These are phyloP conservation scores for Paramecium biaurelia DNA, from an alignment of 73 alveolate species.

Conservation along the genomic window DNA sequence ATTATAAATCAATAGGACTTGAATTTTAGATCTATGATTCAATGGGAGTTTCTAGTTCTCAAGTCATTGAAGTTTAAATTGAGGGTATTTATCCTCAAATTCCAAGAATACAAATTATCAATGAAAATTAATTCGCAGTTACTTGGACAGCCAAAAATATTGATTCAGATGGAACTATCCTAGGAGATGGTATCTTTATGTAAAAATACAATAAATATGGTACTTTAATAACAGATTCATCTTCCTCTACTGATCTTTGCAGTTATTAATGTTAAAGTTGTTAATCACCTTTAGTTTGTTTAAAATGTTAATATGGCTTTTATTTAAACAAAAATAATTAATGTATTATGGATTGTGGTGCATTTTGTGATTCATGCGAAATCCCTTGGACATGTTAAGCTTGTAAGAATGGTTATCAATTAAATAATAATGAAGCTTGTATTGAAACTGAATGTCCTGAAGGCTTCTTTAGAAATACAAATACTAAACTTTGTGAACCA, in stretches of 20 bases:
- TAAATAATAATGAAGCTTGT: not conserved
- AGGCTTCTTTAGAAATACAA: not conserved
- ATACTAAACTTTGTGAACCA: not conserved
- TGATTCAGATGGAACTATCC: not conserved
- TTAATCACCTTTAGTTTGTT: not conserved
- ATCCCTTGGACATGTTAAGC: not conserved
- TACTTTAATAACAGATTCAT: not conserved
- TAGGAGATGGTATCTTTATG: constrained; percentile 3
- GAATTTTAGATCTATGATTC: not conserved
- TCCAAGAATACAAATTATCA: not conserved
- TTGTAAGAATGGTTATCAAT: not conserved
- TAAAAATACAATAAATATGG: not conserved
- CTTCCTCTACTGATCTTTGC: not conserved
- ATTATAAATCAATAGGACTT: not conserved
- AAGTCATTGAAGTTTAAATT: not conserved
- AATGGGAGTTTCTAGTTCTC: not conserved
- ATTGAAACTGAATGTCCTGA: not conserved
- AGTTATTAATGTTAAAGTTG: constrained; percentile 10
- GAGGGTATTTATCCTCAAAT: not conserved
- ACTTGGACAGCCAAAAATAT: constrained; percentile 11
- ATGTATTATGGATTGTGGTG: not conserved
- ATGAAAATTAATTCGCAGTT: not conserved
- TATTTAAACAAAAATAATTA: not conserved
- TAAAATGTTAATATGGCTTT: not conserved
- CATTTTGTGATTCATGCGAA: not conserved